These are phyloP conservation scores for Coemansia sp. DNA, from an alignment of 192 early-diverging fungal species.

Conservation along the genomic window DNA sequence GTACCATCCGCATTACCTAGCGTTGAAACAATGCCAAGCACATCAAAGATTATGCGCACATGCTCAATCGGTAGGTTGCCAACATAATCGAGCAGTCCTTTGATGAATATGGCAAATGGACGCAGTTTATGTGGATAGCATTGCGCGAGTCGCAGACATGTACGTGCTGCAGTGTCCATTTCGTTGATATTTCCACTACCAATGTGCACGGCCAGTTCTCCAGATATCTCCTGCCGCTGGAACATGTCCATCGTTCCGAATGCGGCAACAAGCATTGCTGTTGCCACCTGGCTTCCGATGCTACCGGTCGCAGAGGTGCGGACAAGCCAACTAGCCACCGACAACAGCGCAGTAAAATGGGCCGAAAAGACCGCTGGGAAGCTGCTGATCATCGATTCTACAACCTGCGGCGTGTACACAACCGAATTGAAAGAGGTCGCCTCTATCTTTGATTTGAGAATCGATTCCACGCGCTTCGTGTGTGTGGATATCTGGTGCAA, in stretches of 20 bases:
- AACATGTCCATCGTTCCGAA: constrained; percentile 59
- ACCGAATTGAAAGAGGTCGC: constrained; percentile 11
- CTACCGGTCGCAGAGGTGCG: constrained; percentile 51
- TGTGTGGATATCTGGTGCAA: constrained; percentile 43
- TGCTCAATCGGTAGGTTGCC: constrained; percentile 67
- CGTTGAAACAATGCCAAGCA: constrained; percentile 63
- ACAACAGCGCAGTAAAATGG: constrained; percentile 53
- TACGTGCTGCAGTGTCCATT: constrained; percentile 63
- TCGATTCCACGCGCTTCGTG: constrained; percentile 33
- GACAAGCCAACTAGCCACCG: constrained; percentile 62
- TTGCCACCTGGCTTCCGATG: constrained; percentile 39
- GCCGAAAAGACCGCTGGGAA: constrained; percentile 37
- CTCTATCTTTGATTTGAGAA: constrained; percentile 29
- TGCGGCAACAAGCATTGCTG: constrained; percentile 24
- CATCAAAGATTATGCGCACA: constrained; percentile 65
- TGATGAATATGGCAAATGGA: constrained; percentile 67
- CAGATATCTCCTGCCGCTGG: constrained; percentile 77
- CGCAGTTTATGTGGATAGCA: constrained; percentile 55
- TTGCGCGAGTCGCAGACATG: constrained; percentile 58
- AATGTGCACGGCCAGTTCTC: constrained; percentile 75
- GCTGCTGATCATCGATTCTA: constrained; percentile 14
- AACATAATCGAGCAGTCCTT: constrained; percentile 71
- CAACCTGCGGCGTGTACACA: constrained; percentile 28
- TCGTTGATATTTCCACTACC: constrained; percentile 68
- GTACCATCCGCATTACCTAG: constrained; percentile 18